A percentile compares a stretch with the other conserved stretches of the same genome.
phyloP scores from a whole-genome alignment of 108 stramenopile species.

The Discostella pseudostelligera region DNA sequence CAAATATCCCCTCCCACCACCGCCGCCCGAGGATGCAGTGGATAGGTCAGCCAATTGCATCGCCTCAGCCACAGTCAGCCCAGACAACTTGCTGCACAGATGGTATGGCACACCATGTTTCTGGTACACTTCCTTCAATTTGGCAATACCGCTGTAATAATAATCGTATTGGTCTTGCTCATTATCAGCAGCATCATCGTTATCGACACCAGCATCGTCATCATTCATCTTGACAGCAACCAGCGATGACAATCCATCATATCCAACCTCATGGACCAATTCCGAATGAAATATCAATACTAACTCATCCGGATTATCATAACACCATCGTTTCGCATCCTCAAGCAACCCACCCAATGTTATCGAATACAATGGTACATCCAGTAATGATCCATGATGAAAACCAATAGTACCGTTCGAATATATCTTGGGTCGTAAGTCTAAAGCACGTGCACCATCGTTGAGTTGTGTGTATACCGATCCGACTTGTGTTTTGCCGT shows the following conservation, averaged over 20 bases:
- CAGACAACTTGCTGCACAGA: constrained; percentile 52
- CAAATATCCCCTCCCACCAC: constrained; percentile 53
- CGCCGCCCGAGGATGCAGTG: neutral
- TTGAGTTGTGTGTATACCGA: constrained; percentile 64
- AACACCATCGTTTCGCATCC: constrained; percentile 59
- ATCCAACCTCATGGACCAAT: constrained; percentile 49
- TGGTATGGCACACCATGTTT: constrained; percentile 52
- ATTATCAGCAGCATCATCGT: constrained; percentile 15
- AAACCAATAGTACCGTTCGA: constrained; percentile 61
- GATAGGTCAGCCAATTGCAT: constrained; percentile 52
- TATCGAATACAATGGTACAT: constrained; percentile 40
- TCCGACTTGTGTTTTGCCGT: constrained; percentile 69
- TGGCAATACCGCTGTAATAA: constrained; percentile 33
- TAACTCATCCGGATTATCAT: constrained; percentile 66
- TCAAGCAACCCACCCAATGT: constrained; percentile 43
- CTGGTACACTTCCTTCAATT: constrained; percentile 54
- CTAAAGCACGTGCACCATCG: constrained; percentile 70
- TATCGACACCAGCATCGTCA: neutral
- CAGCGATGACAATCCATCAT: constrained; percentile 22
- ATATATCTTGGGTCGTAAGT: constrained; percentile 67
- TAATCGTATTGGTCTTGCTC: constrained; percentile 18
- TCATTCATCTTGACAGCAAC: constrained; percentile 16
- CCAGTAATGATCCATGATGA: constrained; percentile 64
- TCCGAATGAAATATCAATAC: constrained; percentile 63
- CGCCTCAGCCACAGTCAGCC: constrained; percentile 55